These are phyloP conservation scores for Ophioceras dolichostomum DNA, from an alignment of 2,329 filamentous ascomycete species.

Conservation along the genomic window DNA sequence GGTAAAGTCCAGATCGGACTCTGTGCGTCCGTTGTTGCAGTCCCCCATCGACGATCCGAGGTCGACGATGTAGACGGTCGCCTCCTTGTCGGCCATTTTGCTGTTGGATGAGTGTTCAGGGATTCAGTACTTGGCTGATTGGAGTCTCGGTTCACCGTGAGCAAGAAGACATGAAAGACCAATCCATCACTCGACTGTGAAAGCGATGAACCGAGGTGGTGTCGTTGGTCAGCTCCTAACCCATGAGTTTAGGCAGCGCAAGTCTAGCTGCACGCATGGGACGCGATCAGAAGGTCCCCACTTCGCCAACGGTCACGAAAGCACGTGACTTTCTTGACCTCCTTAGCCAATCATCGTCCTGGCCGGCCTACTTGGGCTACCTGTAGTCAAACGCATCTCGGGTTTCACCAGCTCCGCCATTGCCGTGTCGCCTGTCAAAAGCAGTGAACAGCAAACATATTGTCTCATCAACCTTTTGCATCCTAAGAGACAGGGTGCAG, in stretches of 20 bases:
- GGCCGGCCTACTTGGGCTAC: not conserved
- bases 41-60: constrained; percentile 75
- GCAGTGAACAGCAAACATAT: not conserved
- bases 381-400: too few relatives aligned
- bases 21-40: constrained; percentile 53
- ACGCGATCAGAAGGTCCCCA: not conserved
- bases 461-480: not conserved
- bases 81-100: constrained; percentile 82
- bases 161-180: too few relatives aligned
- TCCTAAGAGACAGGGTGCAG: not conserved
- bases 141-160: too few relatives aligned
- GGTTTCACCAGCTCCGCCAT: not conserved
- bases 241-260: not conserved
- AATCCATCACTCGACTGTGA: too few relatives aligned
- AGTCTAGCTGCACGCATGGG: not conserved
- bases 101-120: too few relatives aligned
- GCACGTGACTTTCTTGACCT: not conserved
- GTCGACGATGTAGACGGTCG: constrained; percentile 85
- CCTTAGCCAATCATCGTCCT: not conserved
- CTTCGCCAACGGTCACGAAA: not conserved
- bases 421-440: too few relatives aligned
- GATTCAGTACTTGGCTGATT: too few relatives aligned
- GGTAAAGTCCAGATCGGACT: constrained; percentile 78
- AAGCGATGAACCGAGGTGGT: too few relatives aligned
- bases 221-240: not conserved